Evolutionary conservation across 2,329 filamentous ascomycete species (phyloP).

Genomic region (Conoideocrella luteorostrata): DNA sequence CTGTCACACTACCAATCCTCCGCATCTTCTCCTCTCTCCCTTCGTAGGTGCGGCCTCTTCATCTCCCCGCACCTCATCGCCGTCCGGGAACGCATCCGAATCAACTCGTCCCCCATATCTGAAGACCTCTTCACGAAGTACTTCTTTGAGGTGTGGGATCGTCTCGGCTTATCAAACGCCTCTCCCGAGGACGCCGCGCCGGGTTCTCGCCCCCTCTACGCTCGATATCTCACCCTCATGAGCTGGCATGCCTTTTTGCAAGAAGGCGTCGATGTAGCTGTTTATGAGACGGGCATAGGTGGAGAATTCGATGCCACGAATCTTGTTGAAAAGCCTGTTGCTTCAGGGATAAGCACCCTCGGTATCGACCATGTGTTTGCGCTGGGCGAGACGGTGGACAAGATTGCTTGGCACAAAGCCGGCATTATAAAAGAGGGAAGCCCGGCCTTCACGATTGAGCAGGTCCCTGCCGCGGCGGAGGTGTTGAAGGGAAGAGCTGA

Average conservation of each 20-base stretch:
- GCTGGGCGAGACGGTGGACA: slow-evolving; percentile 55
- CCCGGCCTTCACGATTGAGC: slow-evolving; percentile 51
- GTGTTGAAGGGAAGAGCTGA: slow-evolving; percentile 44
- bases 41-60: slow-evolving; percentile 53
- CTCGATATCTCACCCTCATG: slow-evolving; percentile 59
- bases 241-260: slow-evolving; percentile 60
- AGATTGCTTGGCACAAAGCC: slow-evolving; percentile 70
- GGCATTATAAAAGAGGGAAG: slow-evolving; percentile 60
- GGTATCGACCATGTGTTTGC: slow-evolving; percentile 62
- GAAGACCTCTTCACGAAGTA: slow-evolving; percentile 55
- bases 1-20: slow-evolving; percentile 46
- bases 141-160: slow-evolving; percentile 64
- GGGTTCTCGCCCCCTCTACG: slow-evolving; percentile 47
- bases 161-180: slow-evolving; percentile 33
- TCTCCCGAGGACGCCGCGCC: slow-evolving; percentile 27
- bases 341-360: slow-evolving; percentile 56
- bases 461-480: slow-evolving; percentile 36
- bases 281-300: slow-evolving; percentile 63
- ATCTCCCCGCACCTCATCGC: slow-evolving; percentile 64
- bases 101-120: slow-evolving; percentile 52
- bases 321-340: slow-evolving; percentile 51
- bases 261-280: slow-evolving; percentile 54
- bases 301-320: slow-evolving; percentile 67
- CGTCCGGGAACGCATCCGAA: slow-evolving; percentile 60
- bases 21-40: too few species aligned